A percentile compares a stretch with the other conserved stretches of the same genome.
These are phyloP conservation scores for Neurospora cerealis DNA, from an alignment of 495 filamentous ascomycete species.

Conservation along the genomic window DNA sequence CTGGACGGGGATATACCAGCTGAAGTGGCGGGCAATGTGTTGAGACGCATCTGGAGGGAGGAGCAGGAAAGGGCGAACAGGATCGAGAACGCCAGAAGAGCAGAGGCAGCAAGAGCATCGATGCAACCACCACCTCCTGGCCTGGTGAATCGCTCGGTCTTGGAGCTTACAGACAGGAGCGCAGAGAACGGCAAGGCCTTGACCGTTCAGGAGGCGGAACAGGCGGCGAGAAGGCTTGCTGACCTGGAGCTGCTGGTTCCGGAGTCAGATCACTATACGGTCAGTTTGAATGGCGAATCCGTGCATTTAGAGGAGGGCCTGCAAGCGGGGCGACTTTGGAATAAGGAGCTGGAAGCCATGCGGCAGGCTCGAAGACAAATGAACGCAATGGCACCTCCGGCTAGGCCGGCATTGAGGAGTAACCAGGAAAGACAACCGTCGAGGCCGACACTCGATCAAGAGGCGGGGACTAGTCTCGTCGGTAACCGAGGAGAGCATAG, in stretches of 20 bases:
- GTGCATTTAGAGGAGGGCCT: neutral
- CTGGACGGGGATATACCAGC: neutral
- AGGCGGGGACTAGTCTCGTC: neutral
- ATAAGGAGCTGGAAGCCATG: neutral
- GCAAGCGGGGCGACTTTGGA: neutral
- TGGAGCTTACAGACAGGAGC: neutral
- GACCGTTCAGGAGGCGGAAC: neutral
- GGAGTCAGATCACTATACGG: neutral
- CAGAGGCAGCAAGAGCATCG: neutral
- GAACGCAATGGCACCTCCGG: neutral
- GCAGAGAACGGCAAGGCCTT: neutral
- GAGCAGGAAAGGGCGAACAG: neutral
- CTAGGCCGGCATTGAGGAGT: neutral
- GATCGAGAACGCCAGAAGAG: neutral
- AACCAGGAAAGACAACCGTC: neutral
- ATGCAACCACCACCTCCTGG: neutral
- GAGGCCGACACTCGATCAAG: neutral
- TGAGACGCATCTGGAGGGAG: neutral
- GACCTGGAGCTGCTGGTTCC: neutral
- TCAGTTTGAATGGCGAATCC: neutral
- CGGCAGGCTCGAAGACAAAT: neutral
- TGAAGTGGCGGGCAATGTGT: neutral
- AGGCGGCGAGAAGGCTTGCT: neutral
- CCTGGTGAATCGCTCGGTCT: neutral
- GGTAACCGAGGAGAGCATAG: neutral